phyloP scores from a whole-genome alignment of 2,329 filamentous ascomycete species.

The Trichoderma endophyticum region DNA sequence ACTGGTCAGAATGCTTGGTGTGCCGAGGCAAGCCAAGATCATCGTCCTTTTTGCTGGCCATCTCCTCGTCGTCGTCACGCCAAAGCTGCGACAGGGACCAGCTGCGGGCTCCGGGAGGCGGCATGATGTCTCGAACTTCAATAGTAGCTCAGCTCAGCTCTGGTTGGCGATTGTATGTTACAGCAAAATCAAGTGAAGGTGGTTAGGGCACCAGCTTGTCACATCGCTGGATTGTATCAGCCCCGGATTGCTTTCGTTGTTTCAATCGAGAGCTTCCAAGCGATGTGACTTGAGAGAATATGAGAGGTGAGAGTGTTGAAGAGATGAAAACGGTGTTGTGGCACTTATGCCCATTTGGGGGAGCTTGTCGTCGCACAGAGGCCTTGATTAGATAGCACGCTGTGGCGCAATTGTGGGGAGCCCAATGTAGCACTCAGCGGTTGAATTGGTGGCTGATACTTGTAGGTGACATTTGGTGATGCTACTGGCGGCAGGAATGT shows the following conservation, averaged over 20 bases:
- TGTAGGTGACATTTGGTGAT: neutral
- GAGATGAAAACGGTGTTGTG: constrained; percentile 8
- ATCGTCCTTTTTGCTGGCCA: constrained; percentile 61
- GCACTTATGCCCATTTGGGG: constrained; percentile 1
- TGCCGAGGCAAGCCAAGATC: constrained; percentile 39
- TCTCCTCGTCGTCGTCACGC: constrained; percentile 52
- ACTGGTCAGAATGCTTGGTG: constrained; percentile 29
- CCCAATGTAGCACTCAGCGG: neutral
- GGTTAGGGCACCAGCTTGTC: neutral
- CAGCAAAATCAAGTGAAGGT: neutral
- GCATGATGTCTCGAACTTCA: neutral
- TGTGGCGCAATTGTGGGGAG: neutral
- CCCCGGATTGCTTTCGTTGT: neutral
- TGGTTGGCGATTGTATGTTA: neutral
- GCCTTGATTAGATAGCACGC: neutral
- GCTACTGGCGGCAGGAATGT: neutral
- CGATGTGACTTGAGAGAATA: neutral
- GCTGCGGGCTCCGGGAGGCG: constrained; percentile 25
- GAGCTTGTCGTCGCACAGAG: neutral
- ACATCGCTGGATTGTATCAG: neutral
- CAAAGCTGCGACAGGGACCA: constrained; percentile 40
- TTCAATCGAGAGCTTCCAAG: neutral
- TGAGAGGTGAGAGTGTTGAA: neutral
- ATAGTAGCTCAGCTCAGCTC: neutral
- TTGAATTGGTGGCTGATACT: neutral